Conservation (phyloP, 306 rosid species). For the Medicago lupulina region DNA sequence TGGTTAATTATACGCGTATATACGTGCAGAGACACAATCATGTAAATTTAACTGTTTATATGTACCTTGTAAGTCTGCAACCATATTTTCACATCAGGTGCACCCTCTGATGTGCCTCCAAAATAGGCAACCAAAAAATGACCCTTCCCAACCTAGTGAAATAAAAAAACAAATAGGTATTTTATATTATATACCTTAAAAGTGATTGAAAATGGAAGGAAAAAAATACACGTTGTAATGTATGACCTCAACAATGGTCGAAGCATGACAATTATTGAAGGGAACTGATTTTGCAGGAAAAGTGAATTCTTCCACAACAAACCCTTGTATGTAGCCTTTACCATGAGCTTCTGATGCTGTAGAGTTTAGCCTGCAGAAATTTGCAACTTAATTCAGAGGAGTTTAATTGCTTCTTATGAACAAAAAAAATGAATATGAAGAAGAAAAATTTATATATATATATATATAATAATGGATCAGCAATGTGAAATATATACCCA, state of each 20-base stretch:
- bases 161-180: slow-evolving; percentile 28
- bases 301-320: slow-evolving; percentile 68
- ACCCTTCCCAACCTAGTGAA: slow-evolving; percentile 64
- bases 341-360: slow-evolving; percentile 34
- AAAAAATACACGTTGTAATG: not conserved
- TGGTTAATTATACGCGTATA: not conserved
- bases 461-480: slow-evolving; percentile 2
- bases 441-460: not conserved
- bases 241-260: slow-evolving; percentile 93
- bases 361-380: slow-evolving; percentile 54
- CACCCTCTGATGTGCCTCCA: slow-evolving; percentile 82
- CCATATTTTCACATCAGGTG: slow-evolving; percentile 96
- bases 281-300: slow-evolving; percentile 78
- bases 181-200: not conserved
- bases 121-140: slow-evolving; percentile 83
- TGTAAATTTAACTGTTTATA: not conserved
- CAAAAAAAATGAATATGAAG: not conserved
- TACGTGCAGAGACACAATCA: not conserved
- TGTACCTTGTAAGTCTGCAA: slow-evolving; percentile 73
- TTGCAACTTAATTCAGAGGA: no score
- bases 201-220: not conserved
- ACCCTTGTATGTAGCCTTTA: slow-evolving; percentile 51
- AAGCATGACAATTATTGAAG: slow-evolving; percentile 85
- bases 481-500: slow-evolving; percentile 39
- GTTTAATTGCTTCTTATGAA: no score